Evolutionary conservation across 179 eudicot species (phyloP).

Genomic region (Patellifolia procumbens): DNA sequence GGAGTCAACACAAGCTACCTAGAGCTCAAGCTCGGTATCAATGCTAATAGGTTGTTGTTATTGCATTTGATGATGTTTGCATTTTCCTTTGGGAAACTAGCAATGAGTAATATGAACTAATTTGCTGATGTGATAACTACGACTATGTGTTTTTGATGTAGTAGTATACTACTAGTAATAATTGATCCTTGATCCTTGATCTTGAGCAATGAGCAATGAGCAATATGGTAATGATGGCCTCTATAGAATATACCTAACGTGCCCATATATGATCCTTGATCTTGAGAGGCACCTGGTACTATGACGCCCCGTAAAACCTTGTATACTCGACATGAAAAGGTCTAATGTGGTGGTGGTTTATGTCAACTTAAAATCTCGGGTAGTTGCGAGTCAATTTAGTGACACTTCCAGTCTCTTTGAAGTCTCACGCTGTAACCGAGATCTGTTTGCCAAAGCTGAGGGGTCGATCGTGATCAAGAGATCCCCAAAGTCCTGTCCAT

Average conservation of each 20-base stretch:
- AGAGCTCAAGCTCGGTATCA: not conserved
- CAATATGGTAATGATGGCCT: too few species aligned
- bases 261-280: not conserved
- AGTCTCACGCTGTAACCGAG: too few species aligned
- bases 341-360: not conserved
- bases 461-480: not conserved
- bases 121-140: not conserved
- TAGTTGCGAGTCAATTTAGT: not conserved
- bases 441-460: too few species aligned
- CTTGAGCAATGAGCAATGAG: too few species aligned
- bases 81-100: not conserved
- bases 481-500: not conserved
- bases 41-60: not conserved
- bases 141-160: not conserved
- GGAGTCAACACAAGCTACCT: too few species aligned
- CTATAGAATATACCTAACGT: too few species aligned
- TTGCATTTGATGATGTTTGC: not conserved
- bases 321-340: not conserved
- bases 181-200: too few species aligned
- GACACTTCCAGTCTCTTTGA: too few species aligned
- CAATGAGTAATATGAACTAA: not conserved
- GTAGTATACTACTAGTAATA: not conserved
- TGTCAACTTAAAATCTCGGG: not conserved
- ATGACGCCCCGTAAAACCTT: not conserved
- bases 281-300: not conserved